Evolutionary conservation across 306 rosid genomes (phyloP).

Genomic region (Quercus mongolica): DNA sequence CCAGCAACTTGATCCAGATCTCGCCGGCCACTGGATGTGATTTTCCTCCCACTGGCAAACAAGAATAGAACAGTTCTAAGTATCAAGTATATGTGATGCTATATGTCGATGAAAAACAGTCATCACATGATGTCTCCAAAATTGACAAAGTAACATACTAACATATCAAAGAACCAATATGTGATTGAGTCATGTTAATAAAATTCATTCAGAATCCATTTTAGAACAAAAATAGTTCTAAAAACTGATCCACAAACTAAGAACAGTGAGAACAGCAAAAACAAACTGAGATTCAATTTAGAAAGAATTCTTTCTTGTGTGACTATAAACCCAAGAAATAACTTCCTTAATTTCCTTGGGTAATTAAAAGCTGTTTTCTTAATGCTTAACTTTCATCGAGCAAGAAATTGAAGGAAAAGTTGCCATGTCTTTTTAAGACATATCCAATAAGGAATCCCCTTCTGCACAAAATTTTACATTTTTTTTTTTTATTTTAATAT

Average conservation of each 20-base stretch:
- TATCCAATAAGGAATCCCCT: no score
- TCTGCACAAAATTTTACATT: no score
- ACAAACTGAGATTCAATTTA: neutral
- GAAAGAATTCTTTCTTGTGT: neutral
- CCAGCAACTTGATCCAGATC: constrained; percentile 60
- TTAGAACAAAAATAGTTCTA: neutral
- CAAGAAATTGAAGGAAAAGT: no score
- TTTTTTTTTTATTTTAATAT: no score
- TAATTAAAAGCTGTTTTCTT: no score
- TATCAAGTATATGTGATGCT: neutral
- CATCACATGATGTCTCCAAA: neutral
- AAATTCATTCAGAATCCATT: neutral
- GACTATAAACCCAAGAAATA: neutral
- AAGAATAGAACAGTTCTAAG: neutral
- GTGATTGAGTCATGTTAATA: neutral
- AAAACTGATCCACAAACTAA: neutral
- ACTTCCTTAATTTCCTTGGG: no score
- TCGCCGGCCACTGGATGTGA: constrained; percentile 42
- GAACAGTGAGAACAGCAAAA: neutral
- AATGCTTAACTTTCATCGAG: no score
- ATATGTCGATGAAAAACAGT: neutral
- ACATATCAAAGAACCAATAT: neutral
- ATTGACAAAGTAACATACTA: no score
- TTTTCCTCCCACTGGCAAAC: constrained; percentile 36
- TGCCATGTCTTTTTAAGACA: no score